Percentiles rank a stretch among this genome's conserved stretches.
Conservation (phyloP, 1,284 basidiomycete genomes). For the Hemileia vastatrix region DNA sequence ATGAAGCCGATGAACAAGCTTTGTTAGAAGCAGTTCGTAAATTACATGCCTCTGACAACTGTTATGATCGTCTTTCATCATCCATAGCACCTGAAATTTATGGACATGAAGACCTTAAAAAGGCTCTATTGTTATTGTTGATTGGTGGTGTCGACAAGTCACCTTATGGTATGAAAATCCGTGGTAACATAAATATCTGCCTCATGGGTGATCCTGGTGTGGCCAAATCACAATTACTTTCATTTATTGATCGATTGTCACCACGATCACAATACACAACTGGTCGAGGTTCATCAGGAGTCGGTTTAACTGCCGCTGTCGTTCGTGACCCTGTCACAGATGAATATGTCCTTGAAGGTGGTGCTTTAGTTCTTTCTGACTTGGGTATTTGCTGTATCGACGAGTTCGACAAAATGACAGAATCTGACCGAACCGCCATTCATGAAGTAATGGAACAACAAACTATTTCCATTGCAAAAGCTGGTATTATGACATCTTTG, state of each 20-base stretch:
- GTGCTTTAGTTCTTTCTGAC: constrained; percentile 99
- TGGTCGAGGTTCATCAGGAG: constrained; percentile 88
- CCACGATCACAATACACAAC: constrained; percentile 97
- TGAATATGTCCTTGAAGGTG: constrained; percentile 91
- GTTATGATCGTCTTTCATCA: constrained; percentile 78
- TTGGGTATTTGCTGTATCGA: constrained; percentile 98
- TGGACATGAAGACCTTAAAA: constrained; percentile 90
- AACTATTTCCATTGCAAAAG: constrained; percentile 97
- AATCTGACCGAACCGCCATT: constrained; percentile 96
- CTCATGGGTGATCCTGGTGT: constrained; percentile 99
- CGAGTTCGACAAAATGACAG: constrained; percentile 99
- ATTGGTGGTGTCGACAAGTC: constrained; percentile 97
- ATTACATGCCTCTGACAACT: too few relatives aligned
- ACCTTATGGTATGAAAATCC: constrained; percentile 92
- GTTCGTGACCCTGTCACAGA: too few relatives aligned
- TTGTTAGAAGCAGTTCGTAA: constrained; percentile 61
- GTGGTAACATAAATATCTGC: constrained; percentile 97
- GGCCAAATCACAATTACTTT: constrained; percentile 89
- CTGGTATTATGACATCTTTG: constrained; percentile 93
- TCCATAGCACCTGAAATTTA: constrained; percentile 97
- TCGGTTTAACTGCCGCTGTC: constrained; percentile 95
- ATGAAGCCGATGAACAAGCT: constrained; percentile 98
- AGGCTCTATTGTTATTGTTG: constrained; percentile 79
- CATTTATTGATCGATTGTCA: constrained; percentile 90
- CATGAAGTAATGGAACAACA: constrained; percentile 99